These are phyloP conservation scores for Austroboletus festivus DNA, from an alignment of 768 basidiomycete genomes.

Conservation along the genomic window DNA sequence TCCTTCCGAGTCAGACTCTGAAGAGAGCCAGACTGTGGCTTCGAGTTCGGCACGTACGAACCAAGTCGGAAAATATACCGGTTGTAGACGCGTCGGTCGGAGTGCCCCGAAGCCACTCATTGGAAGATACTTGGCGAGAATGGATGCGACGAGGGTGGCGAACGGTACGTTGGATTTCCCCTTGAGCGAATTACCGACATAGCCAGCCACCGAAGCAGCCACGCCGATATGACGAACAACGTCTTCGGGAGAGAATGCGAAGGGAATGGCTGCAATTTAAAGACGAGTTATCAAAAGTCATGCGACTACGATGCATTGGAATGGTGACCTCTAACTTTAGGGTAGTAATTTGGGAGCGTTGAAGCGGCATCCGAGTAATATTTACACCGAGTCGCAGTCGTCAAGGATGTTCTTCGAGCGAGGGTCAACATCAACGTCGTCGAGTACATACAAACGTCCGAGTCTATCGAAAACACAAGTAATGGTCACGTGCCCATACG, in stretches of 20 bases:
- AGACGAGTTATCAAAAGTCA: slow-evolving; percentile 8
- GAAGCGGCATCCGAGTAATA: slow-evolving; percentile 18
- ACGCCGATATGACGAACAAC: slow-evolving; percentile 41
- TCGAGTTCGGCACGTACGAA: slow-evolving; percentile 53
- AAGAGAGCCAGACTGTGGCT: slow-evolving; percentile 30
- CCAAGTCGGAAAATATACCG: slow-evolving; percentile 66
- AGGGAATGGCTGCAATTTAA: slow-evolving; percentile 52
- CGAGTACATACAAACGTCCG: too few species aligned
- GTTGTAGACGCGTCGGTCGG: slow-evolving; percentile 44
- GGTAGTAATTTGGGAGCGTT: slow-evolving; percentile 22
- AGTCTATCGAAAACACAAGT: too few species aligned
- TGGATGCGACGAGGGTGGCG: slow-evolving; percentile 26
- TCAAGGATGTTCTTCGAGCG: slow-evolving; percentile 1
- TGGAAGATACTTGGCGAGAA: slow-evolving; percentile 38
- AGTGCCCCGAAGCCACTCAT: slow-evolving; percentile 37
- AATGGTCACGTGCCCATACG: slow-evolving; percentile 25
- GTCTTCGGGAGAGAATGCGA: slow-evolving; percentile 43
- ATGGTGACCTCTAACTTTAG: slow-evolving; percentile 40
- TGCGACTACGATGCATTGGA: neutral
- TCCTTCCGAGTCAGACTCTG: slow-evolving; percentile 21
- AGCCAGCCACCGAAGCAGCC: slow-evolving; percentile 31
- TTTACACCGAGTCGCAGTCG: slow-evolving; percentile 6
- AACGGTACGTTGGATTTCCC: slow-evolving; percentile 16
- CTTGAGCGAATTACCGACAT: slow-evolving; percentile 16
- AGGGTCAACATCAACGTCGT: slow-evolving; percentile 15